These are phyloP conservation scores for Spatholobus suberectus DNA, from an alignment of 306 rosid species.

Conservation along the genomic window DNA sequence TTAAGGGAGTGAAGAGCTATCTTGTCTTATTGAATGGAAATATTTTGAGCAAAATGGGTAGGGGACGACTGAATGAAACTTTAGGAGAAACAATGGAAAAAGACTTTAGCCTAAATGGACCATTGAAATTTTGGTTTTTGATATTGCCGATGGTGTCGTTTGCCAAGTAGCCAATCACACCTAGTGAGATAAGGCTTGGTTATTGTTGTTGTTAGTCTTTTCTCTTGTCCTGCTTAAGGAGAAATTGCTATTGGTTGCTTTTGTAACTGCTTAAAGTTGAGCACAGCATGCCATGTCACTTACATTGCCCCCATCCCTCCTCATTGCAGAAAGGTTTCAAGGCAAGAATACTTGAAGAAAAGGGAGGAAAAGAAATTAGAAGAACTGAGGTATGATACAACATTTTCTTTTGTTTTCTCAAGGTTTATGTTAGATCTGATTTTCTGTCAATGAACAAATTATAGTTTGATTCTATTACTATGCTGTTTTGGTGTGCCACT, in stretches of 20 bases:
- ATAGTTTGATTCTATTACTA: background rate
- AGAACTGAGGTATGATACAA: slow-evolving; percentile 70
- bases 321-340: slow-evolving; percentile 73
- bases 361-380: slow-evolving; percentile 92
- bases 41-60: background rate
- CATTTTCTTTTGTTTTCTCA: slow-evolving; percentile 26
- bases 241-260: background rate
- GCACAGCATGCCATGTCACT: slow-evolving; percentile 35
- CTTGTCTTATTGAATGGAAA: background rate
- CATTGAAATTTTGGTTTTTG: slow-evolving; percentile 12
- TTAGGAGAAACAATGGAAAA: background rate
- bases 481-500: slow-evolving; percentile 6
- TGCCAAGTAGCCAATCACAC: background rate
- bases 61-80: background rate
- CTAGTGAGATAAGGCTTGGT: background rate
- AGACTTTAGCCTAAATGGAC: background rate
- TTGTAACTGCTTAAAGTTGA: slow-evolving; percentile 17
- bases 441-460: slow-evolving; percentile 16
- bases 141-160: background rate
- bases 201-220: background rate
- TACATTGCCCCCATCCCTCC: background rate
- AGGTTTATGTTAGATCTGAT: slow-evolving; percentile 31
- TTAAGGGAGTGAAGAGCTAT: background rate
- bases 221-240: slow-evolving; percentile 5
- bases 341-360: slow-evolving; percentile 91